Conservation (phyloP, 202 grass and related monocot genomes). For the Hordeum pubiflorum region DNA sequence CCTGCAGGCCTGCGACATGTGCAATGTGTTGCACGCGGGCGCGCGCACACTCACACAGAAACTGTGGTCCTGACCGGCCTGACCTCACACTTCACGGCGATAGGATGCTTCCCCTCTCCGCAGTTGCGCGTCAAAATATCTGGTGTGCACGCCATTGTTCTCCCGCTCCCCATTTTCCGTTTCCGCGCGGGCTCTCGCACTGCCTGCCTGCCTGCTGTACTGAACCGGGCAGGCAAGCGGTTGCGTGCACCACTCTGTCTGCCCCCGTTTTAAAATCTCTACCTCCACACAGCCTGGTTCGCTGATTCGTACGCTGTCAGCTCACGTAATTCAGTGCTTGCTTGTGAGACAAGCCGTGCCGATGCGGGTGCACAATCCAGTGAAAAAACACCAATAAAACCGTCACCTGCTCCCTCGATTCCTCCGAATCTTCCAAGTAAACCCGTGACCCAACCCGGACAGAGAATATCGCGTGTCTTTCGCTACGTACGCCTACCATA, state of each 20-base stretch:
- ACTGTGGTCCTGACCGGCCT: background rate
- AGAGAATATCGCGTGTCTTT: background rate
- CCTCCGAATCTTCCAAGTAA: slow-evolving; percentile 31
- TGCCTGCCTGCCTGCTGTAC: background rate
- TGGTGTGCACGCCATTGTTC: too few species aligned
- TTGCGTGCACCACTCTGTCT: background rate
- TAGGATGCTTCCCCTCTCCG: background rate
- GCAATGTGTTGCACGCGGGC: background rate
- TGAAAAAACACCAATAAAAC: background rate
- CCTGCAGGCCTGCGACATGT: too few species aligned
- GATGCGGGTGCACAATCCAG: background rate
- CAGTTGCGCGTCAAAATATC: too few species aligned
- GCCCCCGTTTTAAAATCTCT: background rate
- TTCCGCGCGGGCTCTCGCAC: background rate
- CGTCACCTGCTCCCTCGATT: background rate
- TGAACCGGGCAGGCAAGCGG: background rate
- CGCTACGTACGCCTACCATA: background rate
- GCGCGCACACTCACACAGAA: background rate
- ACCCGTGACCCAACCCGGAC: slow-evolving; percentile 16
- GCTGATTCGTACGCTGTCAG: background rate
- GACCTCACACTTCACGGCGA: background rate
- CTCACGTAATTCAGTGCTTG: background rate
- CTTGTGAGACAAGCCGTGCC: background rate
- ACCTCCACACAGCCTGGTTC: background rate
- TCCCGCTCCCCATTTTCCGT: background rate